Evolutionary conservation across 2,329 filamentous ascomycete species (phyloP).

Genomic region (Daldinia eschscholtzii): DNA sequence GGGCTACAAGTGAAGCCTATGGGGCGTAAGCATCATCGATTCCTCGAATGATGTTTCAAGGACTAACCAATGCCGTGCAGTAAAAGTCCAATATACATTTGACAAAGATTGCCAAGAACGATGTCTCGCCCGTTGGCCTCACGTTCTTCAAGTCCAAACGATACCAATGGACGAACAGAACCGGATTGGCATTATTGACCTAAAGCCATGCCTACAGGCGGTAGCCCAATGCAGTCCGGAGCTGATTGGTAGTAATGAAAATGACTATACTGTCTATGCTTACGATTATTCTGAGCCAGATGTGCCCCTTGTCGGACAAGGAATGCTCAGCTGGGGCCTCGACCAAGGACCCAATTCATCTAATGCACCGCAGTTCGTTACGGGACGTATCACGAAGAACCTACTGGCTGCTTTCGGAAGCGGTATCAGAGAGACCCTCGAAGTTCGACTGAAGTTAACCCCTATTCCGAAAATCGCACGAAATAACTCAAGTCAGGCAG

Average conservation of each 20-base stretch:
- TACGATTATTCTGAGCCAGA: slow-evolving; percentile 97
- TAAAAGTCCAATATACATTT: slow-evolving; percentile 98
- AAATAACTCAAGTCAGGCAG: slow-evolving; percentile 44
- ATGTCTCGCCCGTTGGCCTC: slow-evolving; percentile 87
- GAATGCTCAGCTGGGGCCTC: slow-evolving; percentile 89
- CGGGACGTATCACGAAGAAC: slow-evolving; percentile 90
- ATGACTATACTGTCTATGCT: slow-evolving; percentile 96
- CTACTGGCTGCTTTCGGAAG: slow-evolving; percentile 85
- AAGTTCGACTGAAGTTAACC: slow-evolving; percentile 90
- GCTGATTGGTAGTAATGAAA: slow-evolving; percentile 76
- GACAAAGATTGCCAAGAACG: slow-evolving; percentile 89
- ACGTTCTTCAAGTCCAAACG: slow-evolving; percentile 83
- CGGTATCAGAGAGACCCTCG: slow-evolving; percentile 86
- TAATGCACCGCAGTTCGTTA: slow-evolving; percentile 75
- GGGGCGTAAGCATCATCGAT: slow-evolving; percentile 69
- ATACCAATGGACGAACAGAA: slow-evolving; percentile 82
- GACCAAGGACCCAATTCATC: slow-evolving; percentile 54
- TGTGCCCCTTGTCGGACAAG: slow-evolving; percentile 92
- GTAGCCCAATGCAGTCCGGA: slow-evolving; percentile 86
- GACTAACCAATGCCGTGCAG: slow-evolving; percentile 61
- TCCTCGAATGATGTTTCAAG: slow-evolving; percentile 17
- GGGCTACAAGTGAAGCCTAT: slow-evolving; percentile 73
- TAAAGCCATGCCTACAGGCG: slow-evolving; percentile 87
- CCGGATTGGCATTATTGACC: slow-evolving; percentile 87
- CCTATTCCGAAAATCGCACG: slow-evolving; percentile 72